A percentile compares a stretch with the other conserved stretches of the same genome.
Evolutionary conservation across 2,329 filamentous ascomycete species (phyloP).

Genomic region (Pseudogymnoascus sp.): DNA sequence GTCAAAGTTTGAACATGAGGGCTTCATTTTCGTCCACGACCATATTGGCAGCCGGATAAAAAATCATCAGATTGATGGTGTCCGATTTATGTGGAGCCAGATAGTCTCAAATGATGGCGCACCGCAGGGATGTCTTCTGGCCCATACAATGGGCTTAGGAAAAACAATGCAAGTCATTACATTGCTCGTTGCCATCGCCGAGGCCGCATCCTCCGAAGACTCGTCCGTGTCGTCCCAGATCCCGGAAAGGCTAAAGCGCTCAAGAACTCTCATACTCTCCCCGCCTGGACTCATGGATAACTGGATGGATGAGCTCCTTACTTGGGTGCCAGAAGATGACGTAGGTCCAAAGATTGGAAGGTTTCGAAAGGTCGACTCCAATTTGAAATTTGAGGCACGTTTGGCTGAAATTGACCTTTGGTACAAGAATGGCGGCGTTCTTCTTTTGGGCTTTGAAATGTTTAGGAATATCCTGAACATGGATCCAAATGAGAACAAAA

Average conservation of each 20-base stretch:
- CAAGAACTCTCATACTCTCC: slow-evolving; percentile 64
- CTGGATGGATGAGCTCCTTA: slow-evolving; percentile 68
- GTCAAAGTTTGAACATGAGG: slow-evolving; percentile 50
- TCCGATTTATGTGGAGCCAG: slow-evolving; percentile 85
- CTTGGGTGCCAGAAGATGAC: slow-evolving; percentile 52
- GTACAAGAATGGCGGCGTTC: slow-evolving; percentile 56
- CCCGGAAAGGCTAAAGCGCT: slow-evolving; percentile 51
- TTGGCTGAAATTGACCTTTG: slow-evolving; percentile 45
- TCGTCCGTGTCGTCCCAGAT: slow-evolving; percentile 53
- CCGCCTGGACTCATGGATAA: slow-evolving; percentile 69
- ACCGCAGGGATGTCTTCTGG: slow-evolving; percentile 66
- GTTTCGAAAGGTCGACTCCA: slow-evolving; percentile 46
- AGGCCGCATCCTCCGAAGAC: slow-evolving; percentile 54
- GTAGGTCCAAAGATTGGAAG: slow-evolving; percentile 39
- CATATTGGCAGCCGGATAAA: slow-evolving; percentile 61
- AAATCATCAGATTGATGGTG: slow-evolving; percentile 69
- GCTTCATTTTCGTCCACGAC: slow-evolving; percentile 54
- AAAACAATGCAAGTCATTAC: slow-evolving; percentile 91
- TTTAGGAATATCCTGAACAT: slow-evolving; percentile 42
- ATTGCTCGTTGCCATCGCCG: slow-evolving; percentile 64
- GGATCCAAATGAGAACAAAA: slow-evolving; percentile 25
- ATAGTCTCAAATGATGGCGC: slow-evolving; percentile 48
- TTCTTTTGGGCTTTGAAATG: slow-evolving; percentile 69
- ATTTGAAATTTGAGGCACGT: slow-evolving; percentile 32
- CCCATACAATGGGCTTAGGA: slow-evolving; percentile 85